A percentile compares a stretch with the other conserved stretches of the same genome.
These are phyloP conservation scores for Silene noctiflora DNA, from an alignment of 179 eudicot genomes.

Conservation along the genomic window DNA sequence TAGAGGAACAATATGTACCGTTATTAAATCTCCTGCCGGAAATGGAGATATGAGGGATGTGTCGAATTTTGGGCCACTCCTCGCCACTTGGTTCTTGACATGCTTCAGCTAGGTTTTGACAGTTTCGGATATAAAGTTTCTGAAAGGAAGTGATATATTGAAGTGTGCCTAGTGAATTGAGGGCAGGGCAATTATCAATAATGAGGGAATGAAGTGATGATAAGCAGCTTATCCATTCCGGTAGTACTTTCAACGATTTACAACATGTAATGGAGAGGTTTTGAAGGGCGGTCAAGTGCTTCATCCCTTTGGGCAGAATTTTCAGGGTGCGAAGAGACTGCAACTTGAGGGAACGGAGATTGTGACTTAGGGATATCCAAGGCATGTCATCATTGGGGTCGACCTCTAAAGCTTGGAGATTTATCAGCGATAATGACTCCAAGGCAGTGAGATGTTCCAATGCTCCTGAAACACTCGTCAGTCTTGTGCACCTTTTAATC, in stretches of 20 bases:
- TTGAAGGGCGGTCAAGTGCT: constrained; percentile 14
- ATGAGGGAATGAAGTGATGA: constrained; percentile 10
- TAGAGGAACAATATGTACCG: too few species aligned
- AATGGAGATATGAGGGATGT: constrained; percentile 4
- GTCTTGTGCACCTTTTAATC: neutral
- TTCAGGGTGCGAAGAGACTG: neutral
- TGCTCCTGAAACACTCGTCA: neutral
- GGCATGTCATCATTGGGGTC: neutral
- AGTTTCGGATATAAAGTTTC: neutral
- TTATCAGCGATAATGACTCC: neutral
- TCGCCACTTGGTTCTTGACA: constrained; percentile 4
- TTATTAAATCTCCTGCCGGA: too few species aligned
- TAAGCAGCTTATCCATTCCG: constrained; percentile 14
- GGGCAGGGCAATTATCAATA: neutral
- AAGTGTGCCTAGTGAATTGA: constrained; percentile 7
- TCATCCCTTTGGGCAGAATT: constrained; percentile 8
- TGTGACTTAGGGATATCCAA: constrained; percentile 10
- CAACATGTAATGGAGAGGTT: neutral
- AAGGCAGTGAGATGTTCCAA: constrained; percentile 9
- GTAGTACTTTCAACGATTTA: neutral
- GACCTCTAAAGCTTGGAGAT: neutral
- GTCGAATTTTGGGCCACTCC: constrained; percentile 21
- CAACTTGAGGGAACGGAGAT: constrained; percentile 13
- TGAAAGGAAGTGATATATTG: constrained; percentile 6
- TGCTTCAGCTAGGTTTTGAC: neutral